These are phyloP conservation scores for Chrysanthemum lavandulifolium DNA, from an alignment of 129 eudicot genomes.

Conservation along the genomic window DNA sequence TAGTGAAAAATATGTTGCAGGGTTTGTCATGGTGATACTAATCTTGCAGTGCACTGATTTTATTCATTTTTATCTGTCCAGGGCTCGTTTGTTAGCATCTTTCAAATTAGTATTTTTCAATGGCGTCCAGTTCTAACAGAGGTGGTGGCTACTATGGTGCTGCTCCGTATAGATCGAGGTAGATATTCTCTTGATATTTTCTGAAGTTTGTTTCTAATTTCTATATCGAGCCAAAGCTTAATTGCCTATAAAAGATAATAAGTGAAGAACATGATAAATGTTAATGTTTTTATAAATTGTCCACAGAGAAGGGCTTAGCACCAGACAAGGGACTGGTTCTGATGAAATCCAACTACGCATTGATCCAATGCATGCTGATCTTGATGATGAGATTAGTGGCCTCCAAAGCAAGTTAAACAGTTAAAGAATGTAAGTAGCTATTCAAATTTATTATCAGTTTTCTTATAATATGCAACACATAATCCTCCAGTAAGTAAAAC, in stretches of 20 bases:
- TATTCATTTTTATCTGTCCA: background rate
- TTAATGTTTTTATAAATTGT: background rate
- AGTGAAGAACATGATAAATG: background rate
- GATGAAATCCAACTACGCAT: slow-evolving; percentile 89
- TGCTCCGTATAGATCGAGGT: slow-evolving; percentile 82
- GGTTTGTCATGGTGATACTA: background rate
- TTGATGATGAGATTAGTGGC: slow-evolving; percentile 81
- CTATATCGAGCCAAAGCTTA: background rate
- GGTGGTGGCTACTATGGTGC: slow-evolving; percentile 58
- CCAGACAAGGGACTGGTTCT: slow-evolving; percentile 57
- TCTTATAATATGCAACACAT: slow-evolving; percentile 2
- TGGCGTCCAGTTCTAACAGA: slow-evolving; percentile 53
- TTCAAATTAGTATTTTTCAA: slow-evolving; percentile 15
- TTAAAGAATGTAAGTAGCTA: slow-evolving; percentile 53
- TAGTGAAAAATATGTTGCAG: background rate
- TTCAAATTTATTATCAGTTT: background rate
- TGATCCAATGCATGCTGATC: slow-evolving; percentile 80
- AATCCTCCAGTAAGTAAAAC: slow-evolving; percentile 13
- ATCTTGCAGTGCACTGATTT: background rate
- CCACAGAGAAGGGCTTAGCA: slow-evolving; percentile 81
- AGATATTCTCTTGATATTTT: slow-evolving; percentile 11
- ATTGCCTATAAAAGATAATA: slow-evolving; percentile 2
- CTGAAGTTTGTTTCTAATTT: background rate
- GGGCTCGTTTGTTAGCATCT: slow-evolving; percentile 24
- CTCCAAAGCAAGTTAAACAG: slow-evolving; percentile 80